phyloP scores from a whole-genome alignment of 139 green algal species.

The Coelastrella sp. region DNA sequence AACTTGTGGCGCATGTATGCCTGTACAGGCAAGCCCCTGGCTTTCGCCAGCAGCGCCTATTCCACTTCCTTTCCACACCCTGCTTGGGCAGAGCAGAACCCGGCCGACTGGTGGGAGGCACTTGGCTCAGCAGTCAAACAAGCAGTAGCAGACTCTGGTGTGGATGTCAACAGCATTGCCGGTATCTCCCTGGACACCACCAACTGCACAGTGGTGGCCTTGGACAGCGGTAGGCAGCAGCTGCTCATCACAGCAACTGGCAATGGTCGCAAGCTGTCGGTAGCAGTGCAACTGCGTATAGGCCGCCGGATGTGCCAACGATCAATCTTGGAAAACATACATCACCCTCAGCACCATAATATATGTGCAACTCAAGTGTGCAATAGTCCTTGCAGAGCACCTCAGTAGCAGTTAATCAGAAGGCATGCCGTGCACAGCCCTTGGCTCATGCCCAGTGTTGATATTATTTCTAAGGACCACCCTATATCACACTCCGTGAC shows the following conservation, averaged over 20 bases:
- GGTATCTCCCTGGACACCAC: slow-evolving; percentile 84
- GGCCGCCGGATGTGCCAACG: no score
- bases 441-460: no score
- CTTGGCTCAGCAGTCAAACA: slow-evolving; percentile 66
- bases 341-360: no score
- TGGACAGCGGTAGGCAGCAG: slow-evolving; percentile 57
- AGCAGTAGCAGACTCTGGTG: slow-evolving; percentile 50
- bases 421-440: background rate
- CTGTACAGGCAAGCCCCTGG: slow-evolving; percentile 42
- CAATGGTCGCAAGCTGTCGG: background rate
- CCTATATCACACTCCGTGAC: no score
- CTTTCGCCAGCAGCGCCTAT: slow-evolving; percentile 59
- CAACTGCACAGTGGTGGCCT: slow-evolving; percentile 85
- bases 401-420: background rate
- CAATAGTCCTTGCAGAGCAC: background rate
- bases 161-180: slow-evolving; percentile 51
- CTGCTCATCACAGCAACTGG: background rate
- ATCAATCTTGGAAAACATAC: no score
- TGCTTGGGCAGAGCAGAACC: slow-evolving; percentile 81
- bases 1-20: background rate
- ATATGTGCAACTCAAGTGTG: no score
- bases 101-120: slow-evolving; percentile 76
- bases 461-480: no score
- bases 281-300: no score
- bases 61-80: slow-evolving; percentile 70